phyloP scores from a whole-genome alignment of 192 early-diverging fungal species.

The Coemansia sp. region DNA sequence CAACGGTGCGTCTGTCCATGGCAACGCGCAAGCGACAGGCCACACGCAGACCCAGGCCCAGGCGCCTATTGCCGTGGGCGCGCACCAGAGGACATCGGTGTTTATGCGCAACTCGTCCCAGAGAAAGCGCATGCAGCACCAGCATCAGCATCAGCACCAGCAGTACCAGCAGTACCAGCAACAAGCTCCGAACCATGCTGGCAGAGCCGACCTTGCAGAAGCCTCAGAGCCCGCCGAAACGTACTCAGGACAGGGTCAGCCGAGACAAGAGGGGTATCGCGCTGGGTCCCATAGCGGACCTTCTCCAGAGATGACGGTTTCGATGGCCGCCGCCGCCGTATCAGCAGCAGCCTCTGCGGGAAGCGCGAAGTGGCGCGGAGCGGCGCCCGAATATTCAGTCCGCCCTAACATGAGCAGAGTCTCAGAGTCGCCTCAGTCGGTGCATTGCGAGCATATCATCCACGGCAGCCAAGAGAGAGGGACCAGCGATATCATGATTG shows the following conservation, averaged over 20 bases:
- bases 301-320: constrained; percentile 1
- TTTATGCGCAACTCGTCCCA: neutral
- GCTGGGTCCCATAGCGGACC: neutral
- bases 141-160: constrained; percentile 4
- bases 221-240: neutral
- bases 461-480: constrained; percentile 5
- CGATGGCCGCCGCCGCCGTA: constrained; percentile 4
- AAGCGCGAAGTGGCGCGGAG: constrained; percentile 7
- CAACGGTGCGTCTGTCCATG: neutral
- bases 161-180: neutral
- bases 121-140: constrained; percentile 1
- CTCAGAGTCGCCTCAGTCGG: constrained; percentile 29
- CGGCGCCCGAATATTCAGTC: neutral
- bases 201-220: neutral
- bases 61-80: neutral
- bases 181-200: neutral
- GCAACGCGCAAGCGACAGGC: neutral
- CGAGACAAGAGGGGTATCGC: neutral
- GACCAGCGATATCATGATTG: neutral
- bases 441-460: constrained; percentile 12
- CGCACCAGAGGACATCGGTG: neutral
- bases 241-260: neutral
- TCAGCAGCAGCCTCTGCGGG: neutral
- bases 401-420: constrained; percentile 11
- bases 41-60: neutral